Evolutionary conservation across 345 rosid species (phyloP).

Genomic region (Populus simonii): DNA sequence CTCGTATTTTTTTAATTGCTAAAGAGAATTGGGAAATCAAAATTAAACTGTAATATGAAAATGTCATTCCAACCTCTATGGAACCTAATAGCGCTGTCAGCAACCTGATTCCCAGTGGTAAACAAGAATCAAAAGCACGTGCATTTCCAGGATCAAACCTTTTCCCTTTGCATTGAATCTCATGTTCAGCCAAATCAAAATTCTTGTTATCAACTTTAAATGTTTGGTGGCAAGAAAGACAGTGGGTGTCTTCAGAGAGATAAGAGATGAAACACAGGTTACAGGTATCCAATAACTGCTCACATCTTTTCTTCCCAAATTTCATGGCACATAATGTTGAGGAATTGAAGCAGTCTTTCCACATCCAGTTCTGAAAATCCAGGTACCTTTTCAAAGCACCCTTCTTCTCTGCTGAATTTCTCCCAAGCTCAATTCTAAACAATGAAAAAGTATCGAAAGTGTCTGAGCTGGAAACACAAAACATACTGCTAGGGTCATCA

Average conservation of each 20-base stretch:
- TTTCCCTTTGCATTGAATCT: constrained; percentile 41
- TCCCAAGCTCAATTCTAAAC: constrained; percentile 75
- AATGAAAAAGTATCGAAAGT: constrained; percentile 46
- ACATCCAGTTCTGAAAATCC: constrained; percentile 79
- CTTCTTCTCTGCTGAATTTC: constrained; percentile 59
- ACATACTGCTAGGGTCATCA: constrained; percentile 59
- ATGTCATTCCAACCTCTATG: constrained; percentile 58
- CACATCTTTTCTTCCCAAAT: constrained; percentile 55
- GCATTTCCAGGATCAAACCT: constrained; percentile 25
- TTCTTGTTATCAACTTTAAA: constrained; percentile 34
- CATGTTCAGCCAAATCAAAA: constrained; percentile 37
- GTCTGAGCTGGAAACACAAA: constrained; percentile 54
- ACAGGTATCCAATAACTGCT: constrained; percentile 60
- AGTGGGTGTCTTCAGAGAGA: constrained; percentile 52
- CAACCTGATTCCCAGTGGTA: constrained; percentile 71
- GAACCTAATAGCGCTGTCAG: constrained; percentile 59
- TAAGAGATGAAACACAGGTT: constrained; percentile 55
- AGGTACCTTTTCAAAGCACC: constrained; percentile 64
- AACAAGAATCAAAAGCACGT: constrained; percentile 38
- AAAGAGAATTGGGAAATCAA: not conserved
- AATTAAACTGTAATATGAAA: not conserved
- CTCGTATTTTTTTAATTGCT: not conserved
- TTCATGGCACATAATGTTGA: constrained; percentile 47
- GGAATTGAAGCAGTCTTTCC: constrained; percentile 61
- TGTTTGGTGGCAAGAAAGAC: constrained; percentile 65